These are phyloP conservation scores for Cucurbita ficifolia DNA, from an alignment of 306 rosid species.

Conservation along the genomic window DNA sequence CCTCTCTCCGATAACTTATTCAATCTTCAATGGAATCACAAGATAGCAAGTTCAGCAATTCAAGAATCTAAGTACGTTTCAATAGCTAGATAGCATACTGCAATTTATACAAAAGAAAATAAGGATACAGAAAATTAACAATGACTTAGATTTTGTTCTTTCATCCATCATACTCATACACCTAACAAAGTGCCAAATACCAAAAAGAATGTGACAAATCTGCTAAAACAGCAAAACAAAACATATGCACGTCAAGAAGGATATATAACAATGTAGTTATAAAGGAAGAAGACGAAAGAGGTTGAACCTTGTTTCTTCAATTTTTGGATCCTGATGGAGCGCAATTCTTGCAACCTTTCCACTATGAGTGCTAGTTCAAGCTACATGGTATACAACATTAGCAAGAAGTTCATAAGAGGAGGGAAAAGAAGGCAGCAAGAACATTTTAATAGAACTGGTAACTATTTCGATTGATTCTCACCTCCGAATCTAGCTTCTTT, in stretches of 20 bases:
- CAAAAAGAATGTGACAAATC: background rate
- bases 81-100: background rate
- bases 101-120: background rate
- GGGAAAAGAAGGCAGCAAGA: background rate
- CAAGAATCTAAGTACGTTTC: background rate
- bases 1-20: background rate
- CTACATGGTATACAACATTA: constrained; percentile 25
- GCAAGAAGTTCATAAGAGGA: background rate
- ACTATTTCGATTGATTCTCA: constrained; percentile 7
- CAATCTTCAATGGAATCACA: background rate
- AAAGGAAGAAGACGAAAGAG: background rate
- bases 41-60: background rate
- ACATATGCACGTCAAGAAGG: background rate
- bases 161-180: background rate
- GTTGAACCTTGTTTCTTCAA: constrained; percentile 71
- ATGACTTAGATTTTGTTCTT: background rate
- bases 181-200: background rate
- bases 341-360: constrained; percentile 84
- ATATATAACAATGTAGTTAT: background rate
- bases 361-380: constrained; percentile 64
- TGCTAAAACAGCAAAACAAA: background rate
- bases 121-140: background rate
- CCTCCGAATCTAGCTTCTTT: constrained; percentile 68
- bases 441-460: background rate
- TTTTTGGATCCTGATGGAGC: constrained; percentile 65